Evolutionary conservation across 768 basidiomycete genomes (phyloP).

Genomic region (Suillus variegatus): DNA sequence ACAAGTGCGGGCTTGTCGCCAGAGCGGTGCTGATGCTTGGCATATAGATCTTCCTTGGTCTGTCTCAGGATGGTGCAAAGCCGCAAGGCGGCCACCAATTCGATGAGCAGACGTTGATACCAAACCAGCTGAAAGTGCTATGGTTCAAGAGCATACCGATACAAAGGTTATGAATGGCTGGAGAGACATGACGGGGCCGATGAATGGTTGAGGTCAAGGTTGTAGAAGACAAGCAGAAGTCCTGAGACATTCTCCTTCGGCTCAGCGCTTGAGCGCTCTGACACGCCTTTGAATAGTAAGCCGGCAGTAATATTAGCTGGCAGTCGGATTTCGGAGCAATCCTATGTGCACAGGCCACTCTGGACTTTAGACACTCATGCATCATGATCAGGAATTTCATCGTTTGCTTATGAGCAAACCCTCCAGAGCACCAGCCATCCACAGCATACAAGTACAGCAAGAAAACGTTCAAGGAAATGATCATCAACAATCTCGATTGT

Average conservation of each 20-base stretch:
- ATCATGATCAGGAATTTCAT: not conserved
- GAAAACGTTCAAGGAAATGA: not conserved
- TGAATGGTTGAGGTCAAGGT: not conserved
- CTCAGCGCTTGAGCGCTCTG: not conserved
- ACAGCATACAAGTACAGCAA: not conserved
- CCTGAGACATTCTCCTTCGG: not conserved
- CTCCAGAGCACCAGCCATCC: not conserved
- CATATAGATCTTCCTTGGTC: conserved; percentile 51
- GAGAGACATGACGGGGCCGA: conserved; percentile 31
- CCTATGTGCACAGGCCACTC: not conserved
- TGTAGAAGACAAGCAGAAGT: not conserved
- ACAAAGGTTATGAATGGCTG: conserved; percentile 49
- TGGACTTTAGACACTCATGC: too few relatives aligned
- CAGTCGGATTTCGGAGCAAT: not conserved
- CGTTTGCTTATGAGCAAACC: not conserved
- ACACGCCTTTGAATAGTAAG: not conserved
- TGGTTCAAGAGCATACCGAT: conserved; percentile 51
- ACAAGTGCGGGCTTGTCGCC: conserved; percentile 36
- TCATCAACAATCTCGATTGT: not conserved
- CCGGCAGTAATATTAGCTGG: not conserved
- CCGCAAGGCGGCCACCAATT: conserved; percentile 68
- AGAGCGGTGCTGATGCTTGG: conserved; percentile 40
- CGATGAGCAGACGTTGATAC: conserved; percentile 58
- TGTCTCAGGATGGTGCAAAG: conserved; percentile 71
- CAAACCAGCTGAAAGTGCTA: conserved; percentile 70